phyloP scores from a whole-genome alignment of 1,139 yeast genomes.

The Candida sp. region DNA sequence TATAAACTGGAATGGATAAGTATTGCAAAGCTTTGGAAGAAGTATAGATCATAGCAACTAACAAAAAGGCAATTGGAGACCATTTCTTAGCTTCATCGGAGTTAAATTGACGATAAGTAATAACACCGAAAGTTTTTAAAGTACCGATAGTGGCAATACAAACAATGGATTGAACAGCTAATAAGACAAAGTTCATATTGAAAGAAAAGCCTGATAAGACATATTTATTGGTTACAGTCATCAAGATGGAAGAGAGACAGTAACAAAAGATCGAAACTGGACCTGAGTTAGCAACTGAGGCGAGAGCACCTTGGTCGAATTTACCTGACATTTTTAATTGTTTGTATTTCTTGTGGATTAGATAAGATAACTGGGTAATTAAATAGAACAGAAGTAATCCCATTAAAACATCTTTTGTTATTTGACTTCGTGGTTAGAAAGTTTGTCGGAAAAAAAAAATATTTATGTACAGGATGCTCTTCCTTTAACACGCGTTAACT shows the following conservation, averaged over 20 bases:
- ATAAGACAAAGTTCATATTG: conserved; percentile 87
- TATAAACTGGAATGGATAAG: conserved; percentile 91
- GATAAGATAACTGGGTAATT: conserved; percentile 33
- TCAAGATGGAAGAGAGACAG: conserved; percentile 89
- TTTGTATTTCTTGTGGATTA: conserved; percentile 20
- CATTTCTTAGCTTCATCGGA: conserved; percentile 87
- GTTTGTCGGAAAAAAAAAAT: neutral
- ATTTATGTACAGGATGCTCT: neutral
- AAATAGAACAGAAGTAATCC: conserved; percentile 42
- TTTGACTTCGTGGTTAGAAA: neutral
- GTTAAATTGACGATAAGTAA: conserved; percentile 85
- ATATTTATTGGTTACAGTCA: conserved; percentile 98
- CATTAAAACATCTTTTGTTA: conserved; percentile 18
- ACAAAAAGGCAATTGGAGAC: conserved; percentile 88
- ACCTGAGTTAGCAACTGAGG: conserved; percentile 67
- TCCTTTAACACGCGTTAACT: too few species aligned
- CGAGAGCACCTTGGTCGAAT: neutral
- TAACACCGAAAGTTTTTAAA: conserved; percentile 70
- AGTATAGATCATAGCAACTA: conserved; percentile 95
- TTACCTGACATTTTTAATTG: conserved; percentile 2
- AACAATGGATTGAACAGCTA: conserved; percentile 79
- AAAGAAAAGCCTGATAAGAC: conserved; percentile 81
- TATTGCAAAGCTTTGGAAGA: conserved; percentile 92
- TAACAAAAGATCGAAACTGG: conserved; percentile 83
- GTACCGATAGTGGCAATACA: conserved; percentile 72